phyloP scores from a whole-genome alignment of 1,139 yeast genomes.

The Yamadazyma jaroonii region DNA sequence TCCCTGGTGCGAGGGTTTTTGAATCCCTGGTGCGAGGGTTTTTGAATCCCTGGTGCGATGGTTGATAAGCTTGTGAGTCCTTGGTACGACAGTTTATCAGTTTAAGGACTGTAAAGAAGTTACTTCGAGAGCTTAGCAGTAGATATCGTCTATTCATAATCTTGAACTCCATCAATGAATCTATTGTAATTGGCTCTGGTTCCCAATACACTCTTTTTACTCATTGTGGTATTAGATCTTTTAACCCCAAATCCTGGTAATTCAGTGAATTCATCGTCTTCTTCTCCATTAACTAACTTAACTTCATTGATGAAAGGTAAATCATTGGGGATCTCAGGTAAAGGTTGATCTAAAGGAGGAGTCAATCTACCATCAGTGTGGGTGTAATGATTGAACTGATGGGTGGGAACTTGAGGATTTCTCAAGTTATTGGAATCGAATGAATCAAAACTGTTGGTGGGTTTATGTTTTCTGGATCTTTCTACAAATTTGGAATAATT shows the following conservation, averaged over 20 bases:
- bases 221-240: slow-evolving; percentile 31
- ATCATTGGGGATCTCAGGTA: slow-evolving; percentile 20
- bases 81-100: too few relatives aligned
- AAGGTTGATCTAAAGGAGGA: slow-evolving; percentile 9
- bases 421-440: slow-evolving; percentile 13
- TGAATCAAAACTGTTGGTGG: slow-evolving; percentile 12
- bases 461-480: slow-evolving; percentile 11
- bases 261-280: slow-evolving; percentile 24
- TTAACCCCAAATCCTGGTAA: slow-evolving; percentile 21
- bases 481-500: slow-evolving; percentile 15
- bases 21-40: too few relatives aligned
- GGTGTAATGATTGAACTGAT: background rate
- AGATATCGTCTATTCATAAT: slow-evolving; percentile 3
- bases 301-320: slow-evolving; percentile 42
- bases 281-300: slow-evolving; percentile 18
- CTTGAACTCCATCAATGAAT: slow-evolving; percentile 30
- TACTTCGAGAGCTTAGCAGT: too few relatives aligned
- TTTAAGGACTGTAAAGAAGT: too few relatives aligned
- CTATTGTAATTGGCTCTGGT: slow-evolving; percentile 39
- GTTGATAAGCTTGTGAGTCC: too few relatives aligned
- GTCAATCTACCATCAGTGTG: slow-evolving; percentile 2
- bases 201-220: slow-evolving; percentile 38
- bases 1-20: too few relatives aligned
- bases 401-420: slow-evolving; percentile 3
- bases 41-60: too few relatives aligned